Conservation (phyloP, 179 eudicot genomes). For the Beta macrorhiza region DNA sequence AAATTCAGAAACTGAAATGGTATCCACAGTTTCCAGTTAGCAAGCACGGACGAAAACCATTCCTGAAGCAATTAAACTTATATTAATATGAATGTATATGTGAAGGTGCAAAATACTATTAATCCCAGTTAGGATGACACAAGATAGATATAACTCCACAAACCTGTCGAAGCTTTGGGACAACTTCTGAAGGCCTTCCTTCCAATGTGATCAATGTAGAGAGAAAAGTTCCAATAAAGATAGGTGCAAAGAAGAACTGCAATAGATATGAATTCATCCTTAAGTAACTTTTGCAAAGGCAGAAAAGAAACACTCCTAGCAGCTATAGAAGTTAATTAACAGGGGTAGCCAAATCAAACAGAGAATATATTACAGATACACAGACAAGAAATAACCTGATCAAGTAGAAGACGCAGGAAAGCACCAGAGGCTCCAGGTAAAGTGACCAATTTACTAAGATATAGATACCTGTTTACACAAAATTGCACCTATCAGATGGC, state of each 20-base stretch:
- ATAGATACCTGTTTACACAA: slow-evolving; percentile 60
- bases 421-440: slow-evolving; percentile 78
- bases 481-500: slow-evolving; percentile 19
- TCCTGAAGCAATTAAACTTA: slow-evolving; percentile 43
- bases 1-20: slow-evolving; percentile 96
- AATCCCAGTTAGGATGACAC: not conserved
- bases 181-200: slow-evolving; percentile 72
- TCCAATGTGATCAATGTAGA: slow-evolving; percentile 68
- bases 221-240: slow-evolving; percentile 71
- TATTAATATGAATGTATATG: slow-evolving; percentile 5
- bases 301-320: slow-evolving; percentile 3
- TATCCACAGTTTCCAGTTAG: slow-evolving; percentile 91
- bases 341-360: slow-evolving; percentile 10
- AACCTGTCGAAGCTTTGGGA: slow-evolving; percentile 88
- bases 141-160: slow-evolving; percentile 13
- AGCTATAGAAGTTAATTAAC: not conserved
- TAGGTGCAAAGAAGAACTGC: slow-evolving; percentile 86
- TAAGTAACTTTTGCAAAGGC: slow-evolving; percentile 7
- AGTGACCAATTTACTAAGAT: slow-evolving; percentile 72
- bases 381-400: slow-evolving; percentile 56
- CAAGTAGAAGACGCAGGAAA: slow-evolving; percentile 73
- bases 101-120: not conserved
- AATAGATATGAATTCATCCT: slow-evolving; percentile 14
- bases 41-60: slow-evolving; percentile 82
- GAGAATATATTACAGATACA: not conserved